Conservation (phyloP, 345 rosid genomes). For the Toxicodendron radicans region DNA sequence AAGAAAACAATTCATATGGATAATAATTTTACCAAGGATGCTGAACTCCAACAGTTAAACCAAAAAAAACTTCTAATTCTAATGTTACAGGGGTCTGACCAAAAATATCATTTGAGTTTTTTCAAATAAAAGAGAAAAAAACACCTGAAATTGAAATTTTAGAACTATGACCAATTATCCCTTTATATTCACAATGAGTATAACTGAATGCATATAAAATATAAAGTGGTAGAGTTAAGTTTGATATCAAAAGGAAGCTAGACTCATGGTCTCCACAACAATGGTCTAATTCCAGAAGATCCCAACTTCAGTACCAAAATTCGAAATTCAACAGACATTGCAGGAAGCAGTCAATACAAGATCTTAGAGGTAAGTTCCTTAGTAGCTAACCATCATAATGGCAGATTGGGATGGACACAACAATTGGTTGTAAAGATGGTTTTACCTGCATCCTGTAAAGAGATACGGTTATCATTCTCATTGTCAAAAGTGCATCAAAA, state of each 20-base stretch:
- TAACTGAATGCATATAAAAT: not conserved
- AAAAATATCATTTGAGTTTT: not conserved
- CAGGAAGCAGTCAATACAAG: constrained; percentile 9
- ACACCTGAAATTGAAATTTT: not conserved
- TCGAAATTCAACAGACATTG: not conserved
- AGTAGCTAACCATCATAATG: constrained; percentile 82
- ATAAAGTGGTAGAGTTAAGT: not conserved
- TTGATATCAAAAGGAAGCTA: constrained; percentile 10
- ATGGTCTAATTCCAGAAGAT: not conserved
- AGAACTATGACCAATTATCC: constrained; percentile 4
- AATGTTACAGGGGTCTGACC: not conserved
- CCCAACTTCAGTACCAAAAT: not conserved
- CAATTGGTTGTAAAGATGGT: constrained; percentile 65
- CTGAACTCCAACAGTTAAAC: not conserved
- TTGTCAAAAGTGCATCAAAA: not conserved
- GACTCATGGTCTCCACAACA: not conserved
- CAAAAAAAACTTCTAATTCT: not conserved
- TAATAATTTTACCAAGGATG: not conserved
- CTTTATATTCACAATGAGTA: not conserved
- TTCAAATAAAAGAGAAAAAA: too few relatives aligned
- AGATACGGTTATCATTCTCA: constrained; percentile 1
- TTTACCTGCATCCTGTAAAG: constrained; percentile 82
- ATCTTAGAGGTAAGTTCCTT: constrained; percentile 7
- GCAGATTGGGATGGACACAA: constrained; percentile 80
- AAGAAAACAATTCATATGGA: constrained; percentile 8